A percentile compares a stretch with the other conserved stretches of the same genome.
phyloP scores from a whole-genome alignment of 2,329 filamentous ascomycete species.

The Gaeumannomyces sp. region DNA sequence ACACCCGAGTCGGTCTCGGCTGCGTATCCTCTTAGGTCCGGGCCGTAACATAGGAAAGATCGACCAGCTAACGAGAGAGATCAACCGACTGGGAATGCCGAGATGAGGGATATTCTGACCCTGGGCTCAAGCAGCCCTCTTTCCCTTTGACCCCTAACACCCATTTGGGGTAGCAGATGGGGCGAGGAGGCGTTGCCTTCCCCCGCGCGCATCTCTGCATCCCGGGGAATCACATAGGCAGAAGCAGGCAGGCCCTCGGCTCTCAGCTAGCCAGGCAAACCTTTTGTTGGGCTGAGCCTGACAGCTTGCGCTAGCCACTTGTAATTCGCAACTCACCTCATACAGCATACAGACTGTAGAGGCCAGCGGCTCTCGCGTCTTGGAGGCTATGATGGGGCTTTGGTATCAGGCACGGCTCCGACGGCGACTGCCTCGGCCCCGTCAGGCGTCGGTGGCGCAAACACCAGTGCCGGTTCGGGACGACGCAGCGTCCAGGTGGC shows the following conservation, averaged over 20 bases:
- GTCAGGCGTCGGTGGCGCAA: too few species aligned
- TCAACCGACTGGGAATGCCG: background rate
- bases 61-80: background rate
- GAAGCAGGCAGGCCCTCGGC: background rate
- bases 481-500: too few species aligned
- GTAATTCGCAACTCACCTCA: too few species aligned
- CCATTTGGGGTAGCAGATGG: background rate
- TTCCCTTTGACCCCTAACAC: background rate
- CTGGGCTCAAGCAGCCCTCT: background rate
- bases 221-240: background rate
- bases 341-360: too few species aligned
- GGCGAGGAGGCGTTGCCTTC: background rate
- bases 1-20: background rate
- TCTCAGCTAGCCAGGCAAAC: too few species aligned
- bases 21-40: background rate
- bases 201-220: background rate
- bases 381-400: too few species aligned
- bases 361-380: too few species aligned
- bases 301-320: too few species aligned
- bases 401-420: too few species aligned
- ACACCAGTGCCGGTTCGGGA: too few species aligned
- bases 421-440: too few species aligned
- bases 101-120: background rate
- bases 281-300: too few species aligned
- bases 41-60: background rate